A percentile compares a stretch with the other conserved stretches of the same genome.
phyloP scores from a whole-genome alignment of 768 basidiomycete genomes.

The Lactarius tabidus region DNA sequence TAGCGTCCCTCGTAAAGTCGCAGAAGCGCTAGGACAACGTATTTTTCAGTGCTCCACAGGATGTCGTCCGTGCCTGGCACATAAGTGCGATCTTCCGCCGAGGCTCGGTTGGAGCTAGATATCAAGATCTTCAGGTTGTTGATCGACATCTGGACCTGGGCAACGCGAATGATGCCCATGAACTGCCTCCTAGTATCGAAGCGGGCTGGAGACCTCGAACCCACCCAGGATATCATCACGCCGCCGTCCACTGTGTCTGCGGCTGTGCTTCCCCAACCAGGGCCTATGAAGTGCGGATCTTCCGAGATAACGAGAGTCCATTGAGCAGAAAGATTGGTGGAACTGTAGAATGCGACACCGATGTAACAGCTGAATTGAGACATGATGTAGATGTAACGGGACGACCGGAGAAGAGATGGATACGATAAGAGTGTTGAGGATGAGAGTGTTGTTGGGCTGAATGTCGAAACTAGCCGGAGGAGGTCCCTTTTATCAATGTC shows the following conservation, averaged over 20 bases:
- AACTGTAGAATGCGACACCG: background rate
- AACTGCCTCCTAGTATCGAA: background rate
- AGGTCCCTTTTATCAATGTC: background rate
- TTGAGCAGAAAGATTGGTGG: background rate
- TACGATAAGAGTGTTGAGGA: background rate
- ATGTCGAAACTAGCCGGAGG: background rate
- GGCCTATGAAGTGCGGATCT: background rate
- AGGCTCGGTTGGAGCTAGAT: background rate
- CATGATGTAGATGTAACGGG: background rate
- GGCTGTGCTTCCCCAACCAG: conserved; percentile 2
- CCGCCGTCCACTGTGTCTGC: background rate
- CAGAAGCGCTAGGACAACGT: conserved; percentile 2
- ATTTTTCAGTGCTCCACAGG: background rate
- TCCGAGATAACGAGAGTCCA: conserved; percentile 5
- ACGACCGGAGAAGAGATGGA: background rate
- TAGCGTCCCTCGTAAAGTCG: background rate
- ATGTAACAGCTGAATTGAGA: background rate
- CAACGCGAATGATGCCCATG: background rate
- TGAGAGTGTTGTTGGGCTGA: background rate
- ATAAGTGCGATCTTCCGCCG: background rate
- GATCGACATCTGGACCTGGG: background rate
- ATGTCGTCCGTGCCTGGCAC: background rate
- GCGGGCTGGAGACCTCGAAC: background rate
- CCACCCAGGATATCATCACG: background rate
- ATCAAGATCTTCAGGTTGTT: background rate